Percentiles rank a stretch among this genome's conserved stretches.
These are phyloP conservation scores for Trichoderma gamsii DNA, from an alignment of 495 filamentous ascomycete genomes.

Conservation along the genomic window DNA sequence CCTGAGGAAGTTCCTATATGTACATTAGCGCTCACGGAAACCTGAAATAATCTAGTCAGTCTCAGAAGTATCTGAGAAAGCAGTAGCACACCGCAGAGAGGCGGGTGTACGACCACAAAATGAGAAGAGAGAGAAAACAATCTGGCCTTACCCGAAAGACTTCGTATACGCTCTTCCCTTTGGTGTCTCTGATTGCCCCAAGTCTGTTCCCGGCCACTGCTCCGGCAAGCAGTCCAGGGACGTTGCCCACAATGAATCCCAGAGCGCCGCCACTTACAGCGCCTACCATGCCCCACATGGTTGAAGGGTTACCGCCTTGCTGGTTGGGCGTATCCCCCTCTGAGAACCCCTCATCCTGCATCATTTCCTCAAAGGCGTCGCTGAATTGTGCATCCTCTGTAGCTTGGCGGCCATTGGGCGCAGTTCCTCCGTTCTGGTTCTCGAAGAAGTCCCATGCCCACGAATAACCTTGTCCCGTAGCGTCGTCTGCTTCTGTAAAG, in stretches of 20 bases:
- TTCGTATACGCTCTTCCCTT: constrained; percentile 90
- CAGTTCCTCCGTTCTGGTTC: constrained; percentile 19
- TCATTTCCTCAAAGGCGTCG: constrained; percentile 94
- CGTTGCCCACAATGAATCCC: constrained; percentile 90
- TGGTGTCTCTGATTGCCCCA: constrained; percentile 79
- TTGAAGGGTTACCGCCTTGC: constrained; percentile 40
- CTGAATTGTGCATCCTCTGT: constrained; percentile 76
- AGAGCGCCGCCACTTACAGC: constrained; percentile 82
- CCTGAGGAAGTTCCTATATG: constrained; percentile 62
- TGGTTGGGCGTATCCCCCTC: constrained; percentile 48
- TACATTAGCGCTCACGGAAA: constrained; percentile 1
- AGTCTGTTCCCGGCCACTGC: constrained; percentile 88
- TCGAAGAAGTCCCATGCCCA: constrained; percentile 50
- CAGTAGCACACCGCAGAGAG: constrained; percentile 2
- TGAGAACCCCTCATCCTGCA: constrained; percentile 84
- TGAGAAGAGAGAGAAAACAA: too few relatives aligned
- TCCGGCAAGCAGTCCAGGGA: constrained; percentile 82
- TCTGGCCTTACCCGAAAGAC: constrained; percentile 57
- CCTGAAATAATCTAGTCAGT: constrained; percentile 6
- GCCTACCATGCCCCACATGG: constrained; percentile 82
- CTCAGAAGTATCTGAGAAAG: background rate
- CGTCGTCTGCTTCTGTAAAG: constrained; percentile 50
- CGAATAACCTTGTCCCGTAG: constrained; percentile 23
- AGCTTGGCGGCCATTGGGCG: constrained; percentile 27
- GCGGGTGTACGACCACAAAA: too few relatives aligned